These are phyloP conservation scores for Pistacia atlantica DNA, from an alignment of 345 rosid genomes.

Conservation along the genomic window DNA sequence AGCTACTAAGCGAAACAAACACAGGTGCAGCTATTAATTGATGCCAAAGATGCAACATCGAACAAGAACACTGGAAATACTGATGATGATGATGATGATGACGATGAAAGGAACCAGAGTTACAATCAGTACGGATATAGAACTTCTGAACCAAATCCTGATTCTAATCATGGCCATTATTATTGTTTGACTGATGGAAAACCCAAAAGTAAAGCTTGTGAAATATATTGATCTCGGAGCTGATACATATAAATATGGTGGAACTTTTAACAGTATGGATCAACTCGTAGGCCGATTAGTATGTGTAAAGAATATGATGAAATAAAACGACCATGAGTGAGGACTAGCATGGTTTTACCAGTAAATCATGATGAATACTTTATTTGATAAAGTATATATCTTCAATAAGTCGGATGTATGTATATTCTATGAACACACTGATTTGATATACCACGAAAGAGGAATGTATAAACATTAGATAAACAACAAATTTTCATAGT, in stretches of 20 bases:
- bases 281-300: too few relatives aligned
- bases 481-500: too few relatives aligned
- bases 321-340: neutral
- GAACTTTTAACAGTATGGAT: neutral
- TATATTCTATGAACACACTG: too few relatives aligned
- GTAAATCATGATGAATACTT: neutral
- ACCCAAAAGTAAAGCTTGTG: neutral
- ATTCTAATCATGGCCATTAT: constrained; percentile 1
- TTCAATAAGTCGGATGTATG: too few relatives aligned
- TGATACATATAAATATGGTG: neutral
- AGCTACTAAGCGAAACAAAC: neutral
- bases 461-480: too few relatives aligned
- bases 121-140: neutral
- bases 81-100: constrained; percentile 3
- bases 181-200: neutral
- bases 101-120: constrained; percentile 2
- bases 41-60: neutral
- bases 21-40: neutral
- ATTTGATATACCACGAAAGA: too few relatives aligned
- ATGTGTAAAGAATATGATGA: neutral
- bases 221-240: neutral
- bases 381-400: too few relatives aligned
- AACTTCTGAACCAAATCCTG: neutral
- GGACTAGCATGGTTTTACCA: neutral
- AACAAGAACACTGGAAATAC: neutral